Evolutionary conservation across 192 early-diverging fungal species (phyloP).

Genomic region (Gaertneriomyces semiglobifer): DNA sequence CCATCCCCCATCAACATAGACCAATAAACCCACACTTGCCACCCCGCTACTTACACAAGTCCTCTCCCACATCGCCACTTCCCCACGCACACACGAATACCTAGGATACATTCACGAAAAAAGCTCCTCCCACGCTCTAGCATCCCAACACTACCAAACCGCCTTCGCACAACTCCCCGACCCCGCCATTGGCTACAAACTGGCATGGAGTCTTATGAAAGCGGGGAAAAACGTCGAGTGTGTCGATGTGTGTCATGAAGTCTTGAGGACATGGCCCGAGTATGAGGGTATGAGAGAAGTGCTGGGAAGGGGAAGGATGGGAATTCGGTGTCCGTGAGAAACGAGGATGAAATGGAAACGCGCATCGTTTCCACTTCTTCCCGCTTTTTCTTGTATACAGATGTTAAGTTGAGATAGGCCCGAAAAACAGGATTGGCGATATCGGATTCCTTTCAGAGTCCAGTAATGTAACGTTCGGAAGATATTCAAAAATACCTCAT

Average conservation of each 20-base stretch:
- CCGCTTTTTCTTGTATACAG: neutral
- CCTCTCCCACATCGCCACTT: too few species aligned
- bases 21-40: too few species aligned
- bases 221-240: slow-evolving; percentile 51
- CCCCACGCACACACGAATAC: slow-evolving; percentile 34
- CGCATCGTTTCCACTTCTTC: neutral
- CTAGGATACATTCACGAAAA: slow-evolving; percentile 60
- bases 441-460: too few species aligned
- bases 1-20: too few species aligned
- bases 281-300: slow-evolving; percentile 57
- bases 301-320: slow-evolving; percentile 39
- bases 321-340: slow-evolving; percentile 17
- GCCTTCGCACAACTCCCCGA: slow-evolving; percentile 47
- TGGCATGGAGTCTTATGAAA: slow-evolving; percentile 57
- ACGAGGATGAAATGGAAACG: neutral
- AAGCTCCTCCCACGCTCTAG: slow-evolving; percentile 49
- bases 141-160: slow-evolving; percentile 46
- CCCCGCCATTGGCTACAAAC: slow-evolving; percentile 52
- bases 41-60: too few species aligned
- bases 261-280: slow-evolving; percentile 48
- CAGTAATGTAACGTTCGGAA: too few species aligned
- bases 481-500: too few species aligned
- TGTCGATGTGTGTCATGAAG: slow-evolving; percentile 50
- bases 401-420: too few species aligned
- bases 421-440: too few species aligned